phyloP scores from a whole-genome alignment of 192 early-diverging fungal genomes.

The Irineochytrium annulatum region DNA sequence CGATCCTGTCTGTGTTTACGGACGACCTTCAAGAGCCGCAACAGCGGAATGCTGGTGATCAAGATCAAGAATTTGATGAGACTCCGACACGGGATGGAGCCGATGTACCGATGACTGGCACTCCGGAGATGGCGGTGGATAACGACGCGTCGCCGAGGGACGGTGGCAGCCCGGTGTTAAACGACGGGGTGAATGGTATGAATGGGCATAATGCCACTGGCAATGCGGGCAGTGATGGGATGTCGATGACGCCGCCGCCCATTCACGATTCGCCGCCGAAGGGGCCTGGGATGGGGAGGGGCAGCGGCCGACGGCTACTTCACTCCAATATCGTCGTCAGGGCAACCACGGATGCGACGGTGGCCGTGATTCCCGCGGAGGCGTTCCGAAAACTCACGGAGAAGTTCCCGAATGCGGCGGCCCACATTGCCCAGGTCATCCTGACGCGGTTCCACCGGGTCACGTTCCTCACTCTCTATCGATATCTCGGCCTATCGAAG shows the following conservation, averaged over 20 bases:
- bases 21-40: constrained; percentile 47
- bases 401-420: constrained; percentile 87
- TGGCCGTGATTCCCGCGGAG: constrained; percentile 89
- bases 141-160: neutral
- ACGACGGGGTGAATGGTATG: neutral
- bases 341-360: constrained; percentile 81
- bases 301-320: constrained; percentile 18
- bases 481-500: constrained; percentile 79
- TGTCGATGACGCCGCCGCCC: neutral
- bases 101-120: neutral
- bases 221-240: neutral
- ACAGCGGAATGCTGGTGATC: neutral
- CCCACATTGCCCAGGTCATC: constrained; percentile 94
- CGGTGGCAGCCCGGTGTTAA: neutral
- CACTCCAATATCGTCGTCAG: constrained; percentile 79
- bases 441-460: constrained; percentile 93
- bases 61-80: neutral
- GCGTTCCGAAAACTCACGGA: constrained; percentile 85
- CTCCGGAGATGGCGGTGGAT: neutral
- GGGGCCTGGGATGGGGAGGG: neutral
- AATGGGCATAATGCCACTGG: neutral
- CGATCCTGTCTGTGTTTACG: constrained; percentile 85
- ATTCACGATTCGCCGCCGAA: neutral
- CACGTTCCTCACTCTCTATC: constrained; percentile 77
- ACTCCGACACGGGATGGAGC: neutral